phyloP scores from a whole-genome alignment of 768 basidiomycete species.

The Boletus reticuloceps region DNA sequence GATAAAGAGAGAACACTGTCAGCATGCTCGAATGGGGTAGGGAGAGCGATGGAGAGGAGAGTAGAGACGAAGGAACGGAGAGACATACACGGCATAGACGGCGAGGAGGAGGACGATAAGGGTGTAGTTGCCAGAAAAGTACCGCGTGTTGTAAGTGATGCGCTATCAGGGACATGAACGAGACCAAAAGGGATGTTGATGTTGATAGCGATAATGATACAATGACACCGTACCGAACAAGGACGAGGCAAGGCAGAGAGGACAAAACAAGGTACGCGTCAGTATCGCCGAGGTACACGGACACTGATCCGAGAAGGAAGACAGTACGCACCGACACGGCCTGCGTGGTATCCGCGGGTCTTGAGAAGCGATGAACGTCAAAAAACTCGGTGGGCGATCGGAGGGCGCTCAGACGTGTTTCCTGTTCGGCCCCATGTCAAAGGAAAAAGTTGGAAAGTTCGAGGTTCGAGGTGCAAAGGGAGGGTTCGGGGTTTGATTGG shows the following conservation, averaged over 20 bases:
- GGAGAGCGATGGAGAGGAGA: no score
- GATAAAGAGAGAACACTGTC: neutral
- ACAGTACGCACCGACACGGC: constrained; percentile 61
- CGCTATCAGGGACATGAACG: constrained; percentile 44
- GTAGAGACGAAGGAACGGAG: neutral
- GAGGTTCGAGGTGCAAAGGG: no score
- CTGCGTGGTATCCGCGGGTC: constrained; percentile 77
- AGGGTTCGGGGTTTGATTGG: no score
- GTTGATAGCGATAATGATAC: no score
- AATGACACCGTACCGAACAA: no score
- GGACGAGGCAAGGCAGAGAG: no score
- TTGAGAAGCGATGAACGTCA: constrained; percentile 78
- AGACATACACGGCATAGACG: constrained; percentile 80
- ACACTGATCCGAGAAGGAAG: no score
- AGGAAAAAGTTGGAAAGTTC: no score
- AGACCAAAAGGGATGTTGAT: no score
- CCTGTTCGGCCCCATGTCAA: neutral
- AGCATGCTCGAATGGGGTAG: neutral
- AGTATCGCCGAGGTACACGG: no score
- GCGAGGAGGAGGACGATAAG: constrained; percentile 72
- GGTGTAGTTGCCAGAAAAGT: constrained; percentile 90
- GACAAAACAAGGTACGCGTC: no score
- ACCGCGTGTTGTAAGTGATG: constrained; percentile 92
- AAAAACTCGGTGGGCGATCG: constrained; percentile 78
- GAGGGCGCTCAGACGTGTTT: constrained; percentile 54